Conservation (phyloP, 2,329 filamentous ascomycete genomes). For the Fusarium sp. region DNA sequence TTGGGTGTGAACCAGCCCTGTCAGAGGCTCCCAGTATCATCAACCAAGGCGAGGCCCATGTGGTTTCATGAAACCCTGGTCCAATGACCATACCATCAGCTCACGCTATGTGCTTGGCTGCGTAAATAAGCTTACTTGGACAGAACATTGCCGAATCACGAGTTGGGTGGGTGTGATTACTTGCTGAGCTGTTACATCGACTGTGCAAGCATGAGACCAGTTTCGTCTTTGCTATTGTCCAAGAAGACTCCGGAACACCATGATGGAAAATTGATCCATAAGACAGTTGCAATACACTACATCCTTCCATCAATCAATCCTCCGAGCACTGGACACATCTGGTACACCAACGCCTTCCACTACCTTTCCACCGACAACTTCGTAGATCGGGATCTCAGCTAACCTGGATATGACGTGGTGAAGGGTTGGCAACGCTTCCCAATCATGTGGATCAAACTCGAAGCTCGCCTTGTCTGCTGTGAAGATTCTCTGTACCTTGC, state of each 20-base stretch:
- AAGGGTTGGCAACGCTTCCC: slow-evolving; percentile 8
- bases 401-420: slow-evolving; percentile 5
- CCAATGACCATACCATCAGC: too few relatives aligned
- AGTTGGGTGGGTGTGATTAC: too few relatives aligned
- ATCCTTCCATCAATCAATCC: neutral
- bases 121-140: too few relatives aligned
- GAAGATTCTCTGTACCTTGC: neutral
- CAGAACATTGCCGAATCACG: too few relatives aligned
- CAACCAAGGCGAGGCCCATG: too few relatives aligned
- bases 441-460: neutral
- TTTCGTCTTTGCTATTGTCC: too few relatives aligned
- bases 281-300: neutral
- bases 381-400: slow-evolving; percentile 7
- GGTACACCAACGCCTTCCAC: neutral
- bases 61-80: too few relatives aligned
- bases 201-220: too few relatives aligned
- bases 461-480: neutral
- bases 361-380: neutral
- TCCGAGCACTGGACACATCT: neutral
- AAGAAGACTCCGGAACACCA: too few relatives aligned
- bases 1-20: neutral
- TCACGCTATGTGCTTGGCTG: too few relatives aligned
- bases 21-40: neutral
- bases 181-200: too few relatives aligned
- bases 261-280: neutral